phyloP scores from a whole-genome alignment of 371 early-diverging fungal species.

The Syncephalastrum contaminatum region DNA sequence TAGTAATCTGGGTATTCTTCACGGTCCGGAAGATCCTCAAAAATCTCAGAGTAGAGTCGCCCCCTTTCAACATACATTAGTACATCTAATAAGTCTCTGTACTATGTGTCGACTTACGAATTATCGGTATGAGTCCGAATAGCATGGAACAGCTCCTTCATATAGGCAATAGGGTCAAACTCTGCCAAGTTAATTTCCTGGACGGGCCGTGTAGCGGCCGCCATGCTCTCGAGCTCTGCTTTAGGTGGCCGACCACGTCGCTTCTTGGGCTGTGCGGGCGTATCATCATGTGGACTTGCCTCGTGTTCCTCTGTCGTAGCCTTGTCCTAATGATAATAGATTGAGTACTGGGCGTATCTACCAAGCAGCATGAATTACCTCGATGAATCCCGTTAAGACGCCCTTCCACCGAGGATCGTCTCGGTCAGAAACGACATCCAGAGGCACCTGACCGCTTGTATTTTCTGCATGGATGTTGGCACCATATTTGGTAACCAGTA shows the following conservation, averaged over 20 bases:
- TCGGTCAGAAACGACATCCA: conserved; percentile 68
- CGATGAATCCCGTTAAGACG: conserved; percentile 21
- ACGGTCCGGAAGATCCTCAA: conserved; percentile 73
- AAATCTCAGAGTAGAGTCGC: conserved; percentile 70
- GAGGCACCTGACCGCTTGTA: conserved; percentile 66
- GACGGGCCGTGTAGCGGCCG: conserved; percentile 23
- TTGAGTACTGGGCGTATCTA: not conserved
- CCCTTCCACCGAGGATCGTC: conserved; percentile 63
- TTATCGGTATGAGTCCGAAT: conserved; percentile 44
- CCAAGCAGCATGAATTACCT: not conserved
- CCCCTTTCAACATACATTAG: conserved; percentile 39
- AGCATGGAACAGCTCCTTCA: conserved; percentile 40
- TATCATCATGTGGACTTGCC: conserved; percentile 4
- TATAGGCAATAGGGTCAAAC: conserved; percentile 39
- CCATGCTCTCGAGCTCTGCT: conserved; percentile 32
- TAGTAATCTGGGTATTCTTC: conserved; percentile 92
- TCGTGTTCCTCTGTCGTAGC: not conserved
- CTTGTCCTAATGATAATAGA: not conserved
- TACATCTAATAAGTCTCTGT: not conserved
- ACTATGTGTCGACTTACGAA: conserved; percentile 22
- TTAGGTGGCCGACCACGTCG: conserved; percentile 47
- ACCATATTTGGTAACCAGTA: conserved; percentile 63
- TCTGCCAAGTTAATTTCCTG: conserved; percentile 32
- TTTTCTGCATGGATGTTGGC: conserved; percentile 70
- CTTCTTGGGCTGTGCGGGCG: conserved; percentile 22